Base-by-base conservation (phyloP, 2,329 filamentous ascomycete species). In the Cadophora gregata region DNA sequence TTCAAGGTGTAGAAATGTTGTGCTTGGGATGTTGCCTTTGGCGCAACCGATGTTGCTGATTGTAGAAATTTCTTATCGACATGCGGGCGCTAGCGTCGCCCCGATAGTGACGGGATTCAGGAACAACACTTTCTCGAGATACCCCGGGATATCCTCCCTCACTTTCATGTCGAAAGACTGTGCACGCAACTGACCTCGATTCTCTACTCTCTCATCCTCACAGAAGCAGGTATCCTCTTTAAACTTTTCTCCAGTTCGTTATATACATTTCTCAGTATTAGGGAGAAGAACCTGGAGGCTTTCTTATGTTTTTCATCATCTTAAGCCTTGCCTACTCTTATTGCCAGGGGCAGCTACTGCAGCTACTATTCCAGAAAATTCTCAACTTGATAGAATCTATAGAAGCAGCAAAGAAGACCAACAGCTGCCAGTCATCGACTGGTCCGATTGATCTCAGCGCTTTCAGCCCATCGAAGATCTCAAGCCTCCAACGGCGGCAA, bases 31-130 rank as follows among this genome's bases (percentile, higher is more conserved):
- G 36, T 64, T 53, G 45, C 19, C 36, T n/a, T 59, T 58, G 67
- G 60, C 50, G 67, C 58, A 64, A 45, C 50, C 19, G 21, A 27
- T 21, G 27, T 31, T 45, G 4, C 27, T 27, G 29, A n/a, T 9
- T 27, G 31, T 12, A 66, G 59, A 59, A 67, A 65, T 66, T 66
- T 68, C 50, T 61, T 64, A 63, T 59, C 58, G 38, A 58, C 25
- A 10, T 27, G 31, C 45, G 14, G 42, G 33, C 48, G 29, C 48
- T 50, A 53, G 47, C 24, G 48, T 36, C 31, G n/a, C 8, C 7
- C 33, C 59, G 47, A 62, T 50, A 38, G 45, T 7, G 45, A 31
- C 14, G 3, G 36, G 36, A 47, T n/a, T n/a, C n/a, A 47, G 42
- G 42, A 47, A 47, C n/a, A 21, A 47, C n/a, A 21, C 21, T 47